Conservation (phyloP, 2,329 filamentous ascomycete genomes). For the Talaromyces marneffei region DNA sequence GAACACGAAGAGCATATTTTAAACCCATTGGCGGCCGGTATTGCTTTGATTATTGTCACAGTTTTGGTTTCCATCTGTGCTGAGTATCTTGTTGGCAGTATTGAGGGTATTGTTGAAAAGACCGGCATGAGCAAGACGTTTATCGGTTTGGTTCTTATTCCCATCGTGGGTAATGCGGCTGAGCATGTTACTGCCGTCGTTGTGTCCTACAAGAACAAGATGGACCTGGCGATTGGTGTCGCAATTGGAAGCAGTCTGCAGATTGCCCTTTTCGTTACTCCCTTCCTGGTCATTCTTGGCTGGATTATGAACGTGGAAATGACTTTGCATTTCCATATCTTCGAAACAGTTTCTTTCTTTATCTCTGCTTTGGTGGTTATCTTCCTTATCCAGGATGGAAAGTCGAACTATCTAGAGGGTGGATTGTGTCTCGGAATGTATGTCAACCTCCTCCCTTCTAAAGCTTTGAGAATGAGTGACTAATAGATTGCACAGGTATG, state of each 20-base stretch:
- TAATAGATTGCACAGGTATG: slow-evolving; percentile 26
- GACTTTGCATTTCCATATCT: slow-evolving; percentile 75
- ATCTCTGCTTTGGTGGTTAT: slow-evolving; percentile 68
- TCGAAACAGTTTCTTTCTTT: slow-evolving; percentile 73
- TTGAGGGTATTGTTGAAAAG: slow-evolving; percentile 63
- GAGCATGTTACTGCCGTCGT: slow-evolving; percentile 78
- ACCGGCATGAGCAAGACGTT: slow-evolving; percentile 73
- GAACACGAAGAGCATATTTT: slow-evolving; percentile 47
- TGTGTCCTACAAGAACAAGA: slow-evolving; percentile 68
- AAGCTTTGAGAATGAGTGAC: background rate
- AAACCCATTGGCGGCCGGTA: slow-evolving; percentile 57
- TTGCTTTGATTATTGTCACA: slow-evolving; percentile 65
- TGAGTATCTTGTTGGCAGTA: slow-evolving; percentile 71
- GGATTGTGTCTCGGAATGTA: slow-evolving; percentile 61
- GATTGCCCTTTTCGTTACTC: slow-evolving; percentile 75
- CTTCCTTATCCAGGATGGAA: slow-evolving; percentile 71
- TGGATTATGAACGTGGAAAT: slow-evolving; percentile 69
- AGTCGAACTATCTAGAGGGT: slow-evolving; percentile 78
- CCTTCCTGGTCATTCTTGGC: slow-evolving; percentile 71
- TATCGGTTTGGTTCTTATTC: slow-evolving; percentile 71
- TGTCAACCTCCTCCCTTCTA: slow-evolving; percentile 19
- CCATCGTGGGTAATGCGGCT: slow-evolving; percentile 73
- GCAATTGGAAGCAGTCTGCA: slow-evolving; percentile 78
- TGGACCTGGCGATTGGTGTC: slow-evolving; percentile 65
- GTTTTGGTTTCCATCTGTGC: slow-evolving; percentile 67